Base-by-base conservation (phyloP, 495 filamentous ascomycete genomes). In the Apiosordaria backusii region DNA sequence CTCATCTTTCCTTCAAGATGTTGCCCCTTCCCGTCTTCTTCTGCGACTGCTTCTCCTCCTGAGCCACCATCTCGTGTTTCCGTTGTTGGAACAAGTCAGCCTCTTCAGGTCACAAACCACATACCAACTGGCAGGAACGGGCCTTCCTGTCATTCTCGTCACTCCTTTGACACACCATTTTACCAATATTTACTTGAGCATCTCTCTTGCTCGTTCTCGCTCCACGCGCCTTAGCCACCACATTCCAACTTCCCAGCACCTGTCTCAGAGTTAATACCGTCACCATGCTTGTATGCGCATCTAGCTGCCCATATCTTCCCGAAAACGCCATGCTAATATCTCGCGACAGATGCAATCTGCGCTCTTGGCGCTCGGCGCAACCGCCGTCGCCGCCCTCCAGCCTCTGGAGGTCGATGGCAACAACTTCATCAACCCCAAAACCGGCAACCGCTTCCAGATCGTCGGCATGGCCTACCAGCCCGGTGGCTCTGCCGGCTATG, bases 381-480 rank as follows among this genome's bases (percentile, higher is more conserved):
- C 83, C 67, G 79, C 86, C 55, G 88, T 83, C 19, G 75, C 81
- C 19, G 93, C 92, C 22, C 87, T 97, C 50, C 86, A 84, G 62
- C 82, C 90, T 16, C 82, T 98, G 60, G 84, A 86, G 63, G 88
- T 95, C 58, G 76, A 89, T 58, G 91, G 90, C 64, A 84, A 86
- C 69, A 86, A 96, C 78, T 97, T 97, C 76, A 86, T 97, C 74
- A 90, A 97, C 80, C 84, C 85, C 55, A 81, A 87, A 62, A 92
- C 89, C 13, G 86, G 87, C 57, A 85, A 93, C 72, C 88, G 92
- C 59, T 90, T 97, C 81, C 88, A 95, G 80, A 88, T 98, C 64
- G 84, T 98, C 58, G 94, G 94, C 71, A 86, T 96, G 61, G 94
- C 93, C 81, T 97, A 97, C 80, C 94, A 98, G 80, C 94, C 94